phyloP scores from a whole-genome alignment of 306 rosid genomes.

The Prunus davidiana region DNA sequence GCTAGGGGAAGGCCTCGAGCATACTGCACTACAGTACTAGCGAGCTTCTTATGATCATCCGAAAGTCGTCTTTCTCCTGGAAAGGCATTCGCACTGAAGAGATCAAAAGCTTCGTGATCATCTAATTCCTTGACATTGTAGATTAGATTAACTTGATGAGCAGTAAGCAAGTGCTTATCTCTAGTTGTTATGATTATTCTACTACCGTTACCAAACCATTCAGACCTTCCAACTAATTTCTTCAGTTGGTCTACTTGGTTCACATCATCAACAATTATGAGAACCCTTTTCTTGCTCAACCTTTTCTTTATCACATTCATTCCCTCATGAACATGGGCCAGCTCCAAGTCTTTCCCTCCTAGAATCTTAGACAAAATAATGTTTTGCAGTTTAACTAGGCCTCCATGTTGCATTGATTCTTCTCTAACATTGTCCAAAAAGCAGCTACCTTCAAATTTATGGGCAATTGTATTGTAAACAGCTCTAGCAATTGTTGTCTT shows the following conservation, averaged over 20 bases:
- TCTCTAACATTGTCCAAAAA: neutral
- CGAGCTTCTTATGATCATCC: neutral
- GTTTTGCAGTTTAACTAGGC: neutral
- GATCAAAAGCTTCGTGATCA: neutral
- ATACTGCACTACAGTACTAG: neutral
- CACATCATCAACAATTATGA: neutral
- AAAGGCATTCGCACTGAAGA: neutral
- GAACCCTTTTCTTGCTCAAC: neutral
- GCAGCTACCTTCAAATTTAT: too few relatives aligned
- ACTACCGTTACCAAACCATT: neutral
- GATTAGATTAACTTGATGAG: neutral
- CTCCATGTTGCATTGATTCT: neutral
- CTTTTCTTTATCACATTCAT: too few relatives aligned
- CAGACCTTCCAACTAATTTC: neutral
- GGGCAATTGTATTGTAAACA: neutral
- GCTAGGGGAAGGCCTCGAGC: slow-evolving; percentile 15
- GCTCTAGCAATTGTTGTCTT: neutral
- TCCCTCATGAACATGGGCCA: too few relatives aligned
- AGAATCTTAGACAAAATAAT: neutral
- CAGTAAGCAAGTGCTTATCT: neutral
- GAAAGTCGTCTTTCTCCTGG: neutral
- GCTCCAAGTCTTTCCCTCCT: neutral
- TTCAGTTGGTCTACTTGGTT: neutral
- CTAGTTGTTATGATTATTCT: slow-evolving; percentile 12
- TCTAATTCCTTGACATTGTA: neutral